A percentile compares a stretch with the other conserved stretches of the same genome.
These are phyloP conservation scores for Zasmidium cellare DNA, from an alignment of 2,329 filamentous ascomycete genomes.

Conservation along the genomic window DNA sequence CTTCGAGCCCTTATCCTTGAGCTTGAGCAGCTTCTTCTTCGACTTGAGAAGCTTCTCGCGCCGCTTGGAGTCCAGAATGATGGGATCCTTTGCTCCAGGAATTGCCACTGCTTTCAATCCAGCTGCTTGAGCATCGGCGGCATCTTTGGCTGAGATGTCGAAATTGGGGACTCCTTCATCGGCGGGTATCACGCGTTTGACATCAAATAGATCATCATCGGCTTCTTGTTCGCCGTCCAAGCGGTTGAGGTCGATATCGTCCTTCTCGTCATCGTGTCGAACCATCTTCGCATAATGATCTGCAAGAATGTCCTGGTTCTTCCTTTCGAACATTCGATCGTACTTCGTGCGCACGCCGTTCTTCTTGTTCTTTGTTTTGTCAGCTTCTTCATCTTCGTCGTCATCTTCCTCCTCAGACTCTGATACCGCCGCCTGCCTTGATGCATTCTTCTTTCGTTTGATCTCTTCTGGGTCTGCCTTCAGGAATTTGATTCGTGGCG, in stretches of 20 bases:
- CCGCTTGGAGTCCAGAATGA: conserved; percentile 90
- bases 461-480: conserved; percentile 86
- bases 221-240: conserved; percentile 35
- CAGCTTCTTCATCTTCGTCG: conserved; percentile 52
- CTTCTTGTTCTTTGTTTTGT: conserved; percentile 51
- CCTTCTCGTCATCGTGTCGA: conserved; percentile 54
- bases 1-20: conserved; percentile 82
- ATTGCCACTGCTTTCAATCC: conserved; percentile 63
- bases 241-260: conserved; percentile 35
- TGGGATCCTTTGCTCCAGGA: conserved; percentile 65
- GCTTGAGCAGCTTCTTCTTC: conserved; percentile 91
- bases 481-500: conserved; percentile 89
- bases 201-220: conserved; percentile 78
- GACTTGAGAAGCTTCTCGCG: conserved; percentile 92
- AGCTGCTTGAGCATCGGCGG: conserved; percentile 46
- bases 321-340: conserved; percentile 95
- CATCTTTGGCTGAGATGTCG: conserved; percentile 40
- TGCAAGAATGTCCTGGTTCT: conserved; percentile 94
- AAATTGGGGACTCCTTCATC: conserved; percentile 52
- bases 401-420: conserved; percentile 62
- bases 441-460: conserved; percentile 84
- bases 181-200: conserved; percentile 82
- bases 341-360: conserved; percentile 87
- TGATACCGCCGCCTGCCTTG: conserved; percentile 59
- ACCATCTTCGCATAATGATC: conserved; percentile 90